phyloP scores from a whole-genome alignment of 495 filamentous ascomycete species.

The Penicillium soppii region DNA sequence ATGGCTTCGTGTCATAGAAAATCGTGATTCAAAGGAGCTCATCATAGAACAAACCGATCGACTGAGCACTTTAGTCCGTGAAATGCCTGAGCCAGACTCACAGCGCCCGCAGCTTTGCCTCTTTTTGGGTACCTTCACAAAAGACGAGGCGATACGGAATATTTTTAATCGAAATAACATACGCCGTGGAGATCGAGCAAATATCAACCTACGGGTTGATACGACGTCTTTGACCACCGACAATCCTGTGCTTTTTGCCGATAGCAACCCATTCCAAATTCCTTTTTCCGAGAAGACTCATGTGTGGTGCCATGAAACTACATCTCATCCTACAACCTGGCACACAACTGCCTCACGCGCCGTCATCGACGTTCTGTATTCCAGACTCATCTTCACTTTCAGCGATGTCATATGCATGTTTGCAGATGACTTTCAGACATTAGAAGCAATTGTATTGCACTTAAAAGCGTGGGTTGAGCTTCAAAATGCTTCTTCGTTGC shows the following conservation, averaged over 20 bases:
- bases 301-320: slow-evolving; percentile 9
- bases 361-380: slow-evolving; percentile 21
- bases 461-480: slow-evolving; percentile 19
- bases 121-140: slow-evolving; percentile 22
- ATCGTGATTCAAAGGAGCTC: slow-evolving; percentile 10
- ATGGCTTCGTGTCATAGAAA: slow-evolving; percentile 18
- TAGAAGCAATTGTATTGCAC: slow-evolving; percentile 17
- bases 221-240: slow-evolving; percentile 12
- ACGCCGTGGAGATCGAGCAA: slow-evolving; percentile 5
- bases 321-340: slow-evolving; percentile 9
- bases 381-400: slow-evolving; percentile 26
- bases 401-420: slow-evolving; percentile 32
- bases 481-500: slow-evolving; percentile 11
- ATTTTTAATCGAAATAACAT: slow-evolving; percentile 22
- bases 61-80: slow-evolving; percentile 13
- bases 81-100: slow-evolving; percentile 16
- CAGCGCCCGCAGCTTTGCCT: slow-evolving; percentile 20
- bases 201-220: slow-evolving; percentile 22
- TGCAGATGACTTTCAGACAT: slow-evolving; percentile 24
- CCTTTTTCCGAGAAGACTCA: slow-evolving; percentile 1
- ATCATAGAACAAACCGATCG: slow-evolving; percentile 18
- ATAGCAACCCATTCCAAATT: slow-evolving; percentile 16
- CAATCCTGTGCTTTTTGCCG: slow-evolving; percentile 21
- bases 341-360: background rate
- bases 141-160: slow-evolving; percentile 19